Evolutionary conservation across 805 yeast species (phyloP), one percentile per base, ranked within the genome.

Genomic region (Candida wancherniae): DNA sequence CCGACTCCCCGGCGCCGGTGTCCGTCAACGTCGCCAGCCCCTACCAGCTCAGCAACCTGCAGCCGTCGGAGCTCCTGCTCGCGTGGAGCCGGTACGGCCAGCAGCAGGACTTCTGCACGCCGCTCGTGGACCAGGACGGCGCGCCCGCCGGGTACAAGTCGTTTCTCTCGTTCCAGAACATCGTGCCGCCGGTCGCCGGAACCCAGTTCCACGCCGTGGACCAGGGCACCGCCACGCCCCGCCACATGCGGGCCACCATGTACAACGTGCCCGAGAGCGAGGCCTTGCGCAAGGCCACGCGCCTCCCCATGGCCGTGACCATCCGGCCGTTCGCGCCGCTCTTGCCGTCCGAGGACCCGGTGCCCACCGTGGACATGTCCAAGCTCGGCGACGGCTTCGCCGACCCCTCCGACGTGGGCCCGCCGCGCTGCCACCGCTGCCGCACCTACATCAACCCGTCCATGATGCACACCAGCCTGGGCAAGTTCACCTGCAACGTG

Each of bases 341-440:
- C 9, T 57, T 63, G 19, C 53, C 58, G 5, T 54, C 65, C 1
- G 73, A 70, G 28, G 79, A 71, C 10, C 75, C 72, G 2, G 73
- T 87, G 2, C 94, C 95, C 0, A 67, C 70, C 4, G 78, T 80
- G 4, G 88, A 84, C 50, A 72, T 74, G 61, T 58, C 67, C 15
- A 50, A 50, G 5, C 51, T 64, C 23, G 68, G 68, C 4, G 53
- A 42, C 5, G 27, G 26, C 23, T 30, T 44, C 2, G 51, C 47
- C 17, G 55, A 51, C 35, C 51, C 53, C 1, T 40, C 52, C 25
- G 68, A 61, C 29, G 47, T 53, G 15, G 85, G 86, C 1, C 94
- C 95, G 0, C 80, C 94, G 19, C 73, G 99, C 45, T 92, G 99
- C 59, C 73, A 76, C 44, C 79, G 97, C 40, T 92, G 99, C 61